Conservation (phyloP, 1,284 basidiomycete genomes). For the Pascua guehoae region DNA sequence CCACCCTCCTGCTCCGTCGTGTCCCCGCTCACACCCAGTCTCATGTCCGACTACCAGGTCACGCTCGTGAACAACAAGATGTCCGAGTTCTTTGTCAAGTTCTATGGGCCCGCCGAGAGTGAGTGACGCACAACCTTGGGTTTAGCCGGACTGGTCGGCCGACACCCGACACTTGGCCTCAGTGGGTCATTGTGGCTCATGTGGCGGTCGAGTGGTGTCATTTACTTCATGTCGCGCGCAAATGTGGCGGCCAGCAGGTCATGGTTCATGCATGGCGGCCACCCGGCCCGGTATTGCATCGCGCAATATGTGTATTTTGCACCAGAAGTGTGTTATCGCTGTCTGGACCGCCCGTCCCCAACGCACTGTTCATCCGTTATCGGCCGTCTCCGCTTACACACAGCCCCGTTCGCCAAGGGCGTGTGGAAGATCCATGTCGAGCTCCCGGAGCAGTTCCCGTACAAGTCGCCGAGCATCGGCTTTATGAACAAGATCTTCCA, state of each 20-base stretch:
- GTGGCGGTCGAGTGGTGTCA: no score
- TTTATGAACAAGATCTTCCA: constrained; percentile 99
- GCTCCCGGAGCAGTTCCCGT: constrained; percentile 97
- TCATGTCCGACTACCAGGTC: constrained; percentile 97
- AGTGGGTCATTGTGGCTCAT: no score
- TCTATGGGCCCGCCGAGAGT: constrained; percentile 93
- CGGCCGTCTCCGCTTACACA: constrained; percentile 2
- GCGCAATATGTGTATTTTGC: no score
- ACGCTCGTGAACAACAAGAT: constrained; percentile 96
- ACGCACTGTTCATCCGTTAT: no score
- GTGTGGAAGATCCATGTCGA: constrained; percentile 99
- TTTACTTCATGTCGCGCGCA: no score
- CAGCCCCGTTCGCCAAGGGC: constrained; percentile 92
- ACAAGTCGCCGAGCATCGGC: constrained; percentile 97
- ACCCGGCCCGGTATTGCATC: no score
- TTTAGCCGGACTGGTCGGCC: no score
- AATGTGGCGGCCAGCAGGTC: no score
- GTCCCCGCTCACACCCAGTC: constrained; percentile 53
- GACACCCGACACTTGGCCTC: no score
- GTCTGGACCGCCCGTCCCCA: no score
- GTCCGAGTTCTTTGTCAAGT: constrained; percentile 97
- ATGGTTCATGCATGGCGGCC: no score
- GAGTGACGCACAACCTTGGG: constrained; percentile 45
- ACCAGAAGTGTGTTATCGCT: no score
- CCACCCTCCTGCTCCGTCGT: neutral